Base-by-base conservation (phyloP, 2,329 filamentous ascomycete species). In the Phialophora tarda region DNA sequence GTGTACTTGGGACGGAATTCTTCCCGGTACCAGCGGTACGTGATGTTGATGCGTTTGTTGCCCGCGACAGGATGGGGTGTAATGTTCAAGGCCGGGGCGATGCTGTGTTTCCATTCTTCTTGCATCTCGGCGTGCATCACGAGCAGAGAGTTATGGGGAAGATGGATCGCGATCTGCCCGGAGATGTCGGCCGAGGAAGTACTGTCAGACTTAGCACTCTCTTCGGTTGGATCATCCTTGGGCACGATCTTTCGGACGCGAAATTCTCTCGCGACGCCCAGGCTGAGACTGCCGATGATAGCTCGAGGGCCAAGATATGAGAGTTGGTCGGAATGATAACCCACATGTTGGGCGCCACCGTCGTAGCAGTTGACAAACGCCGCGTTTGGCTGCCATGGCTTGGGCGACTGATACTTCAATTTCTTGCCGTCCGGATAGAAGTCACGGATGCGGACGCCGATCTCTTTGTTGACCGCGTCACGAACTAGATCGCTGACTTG, bases 111-210 rank as follows among this genome's bases (percentile, higher is more conserved):
- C 93, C 93, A 98, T 75, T 91, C 89, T 75, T 98, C 94, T 75
- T 98, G 94, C 92, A 97, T 98, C 75, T 96, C 92, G 0, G 94
- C 93, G 74, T 98, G 93, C 95, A 99, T 98, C 10, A 98, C 84
- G 0, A 99, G 84, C 0, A 98, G 84, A 0, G 92, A 96, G 77
- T 98, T 98, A 78, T 98, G 95, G 0, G 94, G 94, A 0, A 98
- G 86, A 73, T 97, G 92, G 51, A 98, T 95, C 0, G 92, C 88
- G 65, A 98, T 94, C 75, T 97, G 93, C 3, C 93, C 94, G 74
- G 91, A 87, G 0, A 85, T 83, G 70, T 95, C 89, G 1, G 85
- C 81, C 12, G 75, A 66, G 48, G 68, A 34, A 21, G 54, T 61
- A 10, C 38, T 14, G 2, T 75, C 71, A 8, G 65, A 54, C 6